Base-by-base conservation (phyloP, 257 asterid genomes). In the Gentiana dahurica region DNA sequence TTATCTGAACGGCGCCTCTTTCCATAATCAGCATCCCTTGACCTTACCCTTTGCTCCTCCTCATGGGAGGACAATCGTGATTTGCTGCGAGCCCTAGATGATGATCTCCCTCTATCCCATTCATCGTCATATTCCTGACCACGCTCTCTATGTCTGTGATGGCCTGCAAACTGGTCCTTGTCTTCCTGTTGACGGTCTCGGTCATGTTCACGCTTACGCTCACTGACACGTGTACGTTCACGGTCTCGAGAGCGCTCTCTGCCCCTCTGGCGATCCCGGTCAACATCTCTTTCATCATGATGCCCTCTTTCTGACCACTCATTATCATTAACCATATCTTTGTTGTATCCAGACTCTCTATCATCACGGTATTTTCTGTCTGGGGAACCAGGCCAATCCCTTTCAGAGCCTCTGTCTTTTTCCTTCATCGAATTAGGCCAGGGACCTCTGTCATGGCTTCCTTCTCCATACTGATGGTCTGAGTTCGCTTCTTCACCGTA, bases 401-500 rank as follows among this genome's bases (percentile, higher is more conserved):
- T 76, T 47, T 86, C 94, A 15, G 87, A 72, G 12, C 78, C 90
- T 63, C 86, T 76, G 49, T 85, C 95, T 65, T 88, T 88, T 43
- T 88, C 96, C 66, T 80, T 79, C 12, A 53, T 34, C 38, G 79
- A 76, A 79, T 72, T 76, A 13, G 91, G 79, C 80, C 94, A 71
- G 44, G 79, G 68, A 57, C 87, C 93, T 64, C 78, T 86, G 12
- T 87, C 95, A 35, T 79, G 95, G 71, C 83, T 78, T 55, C 61
- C 86, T 73, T 90, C 96, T 68, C 77, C 91, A 65, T 82, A 79
- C 65, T 86, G 92, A 74, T 81, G 85, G 33, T 90, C 96, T 15
- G 96, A 90, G 3, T 75, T 86, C 74, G 83, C 94, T 43, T 90
- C 98, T 57, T 88, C 98, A 41, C 79, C 94, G 69, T 77, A 91